phyloP scores from a whole-genome alignment of 2,329 filamentous ascomycete species.

The Talaromyces atroroseus region DNA sequence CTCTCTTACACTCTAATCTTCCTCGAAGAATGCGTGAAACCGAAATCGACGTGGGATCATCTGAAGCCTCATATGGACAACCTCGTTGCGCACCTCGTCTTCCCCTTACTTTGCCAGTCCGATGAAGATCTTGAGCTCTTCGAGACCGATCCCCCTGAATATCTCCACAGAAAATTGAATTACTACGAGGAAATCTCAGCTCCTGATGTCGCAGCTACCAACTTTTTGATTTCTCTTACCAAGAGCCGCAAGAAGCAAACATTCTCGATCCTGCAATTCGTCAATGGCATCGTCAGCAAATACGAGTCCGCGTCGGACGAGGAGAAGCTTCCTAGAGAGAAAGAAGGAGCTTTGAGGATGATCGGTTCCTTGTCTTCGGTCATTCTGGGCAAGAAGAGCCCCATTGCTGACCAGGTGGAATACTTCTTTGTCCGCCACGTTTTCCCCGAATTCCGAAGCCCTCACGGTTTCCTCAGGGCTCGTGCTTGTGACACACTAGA shows the following conservation, averaged over 20 bases:
- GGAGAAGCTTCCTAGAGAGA: constrained; percentile 89
- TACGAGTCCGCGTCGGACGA: constrained; percentile 80
- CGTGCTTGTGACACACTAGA: constrained; percentile 95
- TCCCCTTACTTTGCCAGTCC: constrained; percentile 88
- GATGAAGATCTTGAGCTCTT: constrained; percentile 92
- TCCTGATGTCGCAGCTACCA: constrained; percentile 91
- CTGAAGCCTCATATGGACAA: constrained; percentile 91
- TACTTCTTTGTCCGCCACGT: constrained; percentile 98
- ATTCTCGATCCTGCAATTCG: constrained; percentile 87
- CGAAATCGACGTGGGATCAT: constrained; percentile 93
- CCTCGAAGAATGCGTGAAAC: constrained; percentile 93
- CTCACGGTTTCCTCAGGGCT: constrained; percentile 85
- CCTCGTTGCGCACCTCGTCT: constrained; percentile 88
- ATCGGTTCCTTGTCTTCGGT: constrained; percentile 92
- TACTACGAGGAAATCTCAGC: constrained; percentile 96
- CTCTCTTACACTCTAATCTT: constrained; percentile 91
- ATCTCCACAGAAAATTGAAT: constrained; percentile 93
- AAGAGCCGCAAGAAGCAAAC: constrained; percentile 94
- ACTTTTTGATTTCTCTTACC: constrained; percentile 90
- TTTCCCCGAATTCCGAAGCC: constrained; percentile 93
- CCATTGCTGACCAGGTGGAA: constrained; percentile 94
- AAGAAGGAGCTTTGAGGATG: constrained; percentile 95
- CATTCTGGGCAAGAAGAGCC: constrained; percentile 95
- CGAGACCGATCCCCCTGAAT: constrained; percentile 89
- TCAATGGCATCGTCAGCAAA: constrained; percentile 89